Percentiles rank a stretch among this genome's conserved stretches.
phyloP scores from a whole-genome alignment of 2,329 filamentous ascomycete species.

The Aspergillus versicolor region DNA sequence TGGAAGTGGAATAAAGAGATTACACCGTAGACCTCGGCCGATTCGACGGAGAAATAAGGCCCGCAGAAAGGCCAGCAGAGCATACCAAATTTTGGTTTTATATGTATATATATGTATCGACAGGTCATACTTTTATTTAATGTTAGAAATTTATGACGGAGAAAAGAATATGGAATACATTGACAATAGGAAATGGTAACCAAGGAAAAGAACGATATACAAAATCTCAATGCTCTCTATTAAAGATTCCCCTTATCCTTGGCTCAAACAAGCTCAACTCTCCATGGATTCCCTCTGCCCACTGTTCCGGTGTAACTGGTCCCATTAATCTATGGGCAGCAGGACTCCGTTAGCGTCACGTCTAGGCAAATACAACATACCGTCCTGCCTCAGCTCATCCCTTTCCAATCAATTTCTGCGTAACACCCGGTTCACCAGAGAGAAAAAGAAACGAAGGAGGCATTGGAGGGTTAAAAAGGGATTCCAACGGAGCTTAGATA shows the following conservation, averaged over 20 bases:
- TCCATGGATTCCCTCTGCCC: conserved; percentile 11
- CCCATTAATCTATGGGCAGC: conserved; percentile 14
- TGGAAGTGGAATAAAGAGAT: neutral
- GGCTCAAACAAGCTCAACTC: conserved; percentile 6
- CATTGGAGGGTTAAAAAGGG: conserved; percentile 9
- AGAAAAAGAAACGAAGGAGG: conserved; percentile 9
- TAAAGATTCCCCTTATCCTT: conserved; percentile 13
- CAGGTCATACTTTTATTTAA: neutral
- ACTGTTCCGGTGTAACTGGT: conserved; percentile 9
- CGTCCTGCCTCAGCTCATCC: conserved; percentile 5
- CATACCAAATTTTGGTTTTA: neutral
- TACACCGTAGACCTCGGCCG: neutral
- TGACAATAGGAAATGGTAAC: conserved; percentile 15
- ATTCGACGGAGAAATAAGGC: neutral
- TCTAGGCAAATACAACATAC: conserved; percentile 6
- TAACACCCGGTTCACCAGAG: conserved; percentile 7
- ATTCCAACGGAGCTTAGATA: conserved; percentile 61
- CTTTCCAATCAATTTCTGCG: conserved; percentile 7
- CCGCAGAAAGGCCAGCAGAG: neutral
- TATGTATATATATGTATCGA: neutral
- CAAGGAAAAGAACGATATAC: conserved; percentile 22
- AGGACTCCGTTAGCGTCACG: conserved; percentile 16
- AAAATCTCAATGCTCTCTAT: conserved; percentile 26
- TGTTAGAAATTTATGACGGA: neutral
- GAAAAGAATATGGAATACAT: conserved; percentile 6